phyloP scores from a whole-genome alignment of 192 early-diverging fungal genomes.

The Coemansia sp. region DNA sequence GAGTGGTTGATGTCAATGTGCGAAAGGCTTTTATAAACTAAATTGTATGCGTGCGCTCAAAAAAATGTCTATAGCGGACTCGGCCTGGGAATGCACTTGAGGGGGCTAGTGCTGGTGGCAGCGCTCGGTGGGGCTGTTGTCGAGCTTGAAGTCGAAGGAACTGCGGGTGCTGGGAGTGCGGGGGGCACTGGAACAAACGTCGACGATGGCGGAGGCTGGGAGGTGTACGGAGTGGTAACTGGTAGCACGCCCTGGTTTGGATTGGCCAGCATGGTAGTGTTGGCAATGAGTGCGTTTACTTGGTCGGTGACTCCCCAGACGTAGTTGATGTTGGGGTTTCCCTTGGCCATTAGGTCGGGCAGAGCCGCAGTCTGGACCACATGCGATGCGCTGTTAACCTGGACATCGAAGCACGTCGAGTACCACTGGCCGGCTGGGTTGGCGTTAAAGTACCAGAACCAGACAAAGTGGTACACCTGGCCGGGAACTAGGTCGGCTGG shows the following conservation, averaged over 20 bases:
- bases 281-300: constrained; percentile 2
- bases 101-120: not conserved
- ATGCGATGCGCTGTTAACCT: constrained; percentile 19
- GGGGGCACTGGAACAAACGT: not conserved
- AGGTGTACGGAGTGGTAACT: not conserved
- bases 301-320: constrained; percentile 17
- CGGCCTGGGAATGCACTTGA: not conserved
- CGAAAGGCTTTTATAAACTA: not conserved
- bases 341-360: constrained; percentile 6
- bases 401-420: constrained; percentile 59
- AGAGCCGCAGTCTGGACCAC: constrained; percentile 9
- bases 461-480: constrained; percentile 51
- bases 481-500: constrained; percentile 50
- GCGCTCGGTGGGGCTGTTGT: not conserved
- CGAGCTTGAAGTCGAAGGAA: not conserved
- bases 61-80: not conserved
- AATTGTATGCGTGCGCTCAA: not conserved
- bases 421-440: constrained; percentile 61
- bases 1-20: not conserved
- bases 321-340: constrained; percentile 17
- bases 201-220: not conserved
- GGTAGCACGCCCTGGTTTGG: not conserved
- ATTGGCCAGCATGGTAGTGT: constrained; percentile 12
- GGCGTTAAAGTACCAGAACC: constrained; percentile 61
- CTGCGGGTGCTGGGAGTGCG: not conserved